Base-by-base conservation (phyloP, 2,329 filamentous ascomycete species). In the Tolypocladium capitatum region DNA sequence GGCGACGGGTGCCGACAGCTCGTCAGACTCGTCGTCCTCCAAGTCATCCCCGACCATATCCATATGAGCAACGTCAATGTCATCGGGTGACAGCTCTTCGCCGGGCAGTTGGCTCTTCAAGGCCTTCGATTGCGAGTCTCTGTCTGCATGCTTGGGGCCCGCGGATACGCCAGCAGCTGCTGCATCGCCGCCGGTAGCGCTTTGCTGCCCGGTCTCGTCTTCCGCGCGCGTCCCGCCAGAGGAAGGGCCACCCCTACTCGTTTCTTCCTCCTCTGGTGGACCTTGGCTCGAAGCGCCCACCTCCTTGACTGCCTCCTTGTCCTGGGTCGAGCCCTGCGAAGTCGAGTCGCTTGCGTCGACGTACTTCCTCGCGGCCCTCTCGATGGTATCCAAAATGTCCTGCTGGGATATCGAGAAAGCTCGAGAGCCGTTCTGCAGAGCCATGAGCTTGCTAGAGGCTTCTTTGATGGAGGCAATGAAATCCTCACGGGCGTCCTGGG, bases 281-380 rank as follows among this genome's bases (percentile, higher is more conserved):
- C 16, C 24, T 18, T 28, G 16, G 24, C 9, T 28, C 16, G 2
- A 24, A n/a, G 24, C 28, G 9, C 24, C 38, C 6, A 7, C 27
- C 6, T 27, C 27, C 27, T 27, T 27, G 27, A 5, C 27, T 13
- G 7, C 16, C 5, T 18, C 24, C 16, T 28, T 9, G 16, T 11
- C 16, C 9, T 42, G 28, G 16, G 24, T 18, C 38, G 38, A n/a
- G 46, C 21, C 41, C 34, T 46, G 35, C 48, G 57, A 52, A 8
- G 48, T 41, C 13, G 49, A 33, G 28, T 68, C 63, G 8, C 61
- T 59, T 1, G 65, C 64, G 8, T 67, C 65, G 1, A 79, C 60
- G 47, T 76, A 80, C 48, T 72, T 71, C 42, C 65, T 68, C 0
- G 75, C 70, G 3, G 75, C 77, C 34, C 64, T 65, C 49, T 72